Evolutionary conservation across 352 stramenopile genomes (phyloP), one percentile per base, ranked within the genome.

Genomic region (Phytophthora tentaculata): DNA sequence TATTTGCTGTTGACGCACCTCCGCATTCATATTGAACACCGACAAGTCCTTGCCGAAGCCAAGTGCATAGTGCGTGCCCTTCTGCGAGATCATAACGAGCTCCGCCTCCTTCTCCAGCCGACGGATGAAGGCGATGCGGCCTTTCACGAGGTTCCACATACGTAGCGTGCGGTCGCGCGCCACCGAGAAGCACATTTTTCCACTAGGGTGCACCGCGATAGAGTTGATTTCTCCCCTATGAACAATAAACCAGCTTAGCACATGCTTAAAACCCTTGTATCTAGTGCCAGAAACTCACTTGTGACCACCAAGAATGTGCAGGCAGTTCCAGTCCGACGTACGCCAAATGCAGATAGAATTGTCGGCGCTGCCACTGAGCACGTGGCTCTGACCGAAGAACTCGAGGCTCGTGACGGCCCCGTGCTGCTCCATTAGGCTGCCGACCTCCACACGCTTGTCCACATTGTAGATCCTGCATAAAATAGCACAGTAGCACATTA

Each of bases 101-200:
- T 83, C 77, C 10, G 89, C 84, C 62, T 96, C 86, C 48, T 92
- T 89, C 59, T 96, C 89, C 2, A 96, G 73, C 20, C 89, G 85
- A 28, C 88, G 85, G 60, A 96, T 96, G 73, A 91, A 96, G 12
- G 86, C 86, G n/a, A 91, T 92, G 45, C 89, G 87, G 20, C 90
- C 90, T 50, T 96, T 96, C 26, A 97, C 85, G 2, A 97, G 67
- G 73, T 97, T 96, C 90, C 90, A 97, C 84, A 97, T 93, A 39
- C 89, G 86, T 67, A 97, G 69, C 48, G 89, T 97, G 49, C 83
- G 79, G 45, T 97, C 90, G 9, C 79, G 79, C 6, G 88, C 86
- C 3, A 96, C 85, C 1, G 89, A 96, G 35, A 97, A 91, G 49
- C 87, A 92, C 48, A 97, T 45, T 61, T 96, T 95, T 39, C 90